These are phyloP conservation scores for Trametes gibbosa DNA, from an alignment of 768 basidiomycete genomes.

Conservation along the genomic window DNA sequence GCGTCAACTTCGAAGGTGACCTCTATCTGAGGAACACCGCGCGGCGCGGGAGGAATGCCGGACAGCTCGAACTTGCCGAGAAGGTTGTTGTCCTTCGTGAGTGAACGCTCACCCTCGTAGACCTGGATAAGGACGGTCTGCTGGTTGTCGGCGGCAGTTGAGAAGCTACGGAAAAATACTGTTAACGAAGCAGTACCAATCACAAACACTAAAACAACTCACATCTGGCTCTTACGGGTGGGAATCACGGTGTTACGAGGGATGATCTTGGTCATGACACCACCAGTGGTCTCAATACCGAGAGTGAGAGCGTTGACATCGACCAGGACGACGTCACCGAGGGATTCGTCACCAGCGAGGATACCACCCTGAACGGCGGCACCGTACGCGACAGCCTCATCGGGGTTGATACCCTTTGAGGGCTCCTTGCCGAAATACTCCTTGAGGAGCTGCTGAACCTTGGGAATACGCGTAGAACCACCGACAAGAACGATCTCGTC, in stretches of 20 bases:
- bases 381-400: constrained; percentile 98
- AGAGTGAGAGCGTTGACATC: constrained; percentile 97
- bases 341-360: constrained; percentile 90
- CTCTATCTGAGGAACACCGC: constrained; percentile 96
- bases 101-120: constrained; percentile 93
- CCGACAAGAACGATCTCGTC: constrained; percentile 94
- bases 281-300: constrained; percentile 98
- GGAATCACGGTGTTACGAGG: constrained; percentile 98
- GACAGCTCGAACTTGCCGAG: constrained; percentile 96
- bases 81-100: constrained; percentile 98
- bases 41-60: constrained; percentile 90
- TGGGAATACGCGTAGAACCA: constrained; percentile 99
- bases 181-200: too few species aligned
- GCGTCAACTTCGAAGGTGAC: constrained; percentile 76
- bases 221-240: constrained; percentile 95
- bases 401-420: constrained; percentile 98
- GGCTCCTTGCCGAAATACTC: constrained; percentile 98
- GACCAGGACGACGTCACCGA: constrained; percentile 88
- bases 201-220: constrained; percentile 27
- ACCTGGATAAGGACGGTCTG: constrained; percentile 97
- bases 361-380: constrained; percentile 99
- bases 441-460: constrained; percentile 97
- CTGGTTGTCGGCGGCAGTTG: constrained; percentile 87
- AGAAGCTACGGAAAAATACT: too few species aligned
- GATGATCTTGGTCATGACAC: constrained; percentile 97